Evolutionary conservation across 2,329 filamentous ascomycete species (phyloP), one percentile per base, ranked within the genome.

Genomic region (Colletotrichum tropicale): DNA sequence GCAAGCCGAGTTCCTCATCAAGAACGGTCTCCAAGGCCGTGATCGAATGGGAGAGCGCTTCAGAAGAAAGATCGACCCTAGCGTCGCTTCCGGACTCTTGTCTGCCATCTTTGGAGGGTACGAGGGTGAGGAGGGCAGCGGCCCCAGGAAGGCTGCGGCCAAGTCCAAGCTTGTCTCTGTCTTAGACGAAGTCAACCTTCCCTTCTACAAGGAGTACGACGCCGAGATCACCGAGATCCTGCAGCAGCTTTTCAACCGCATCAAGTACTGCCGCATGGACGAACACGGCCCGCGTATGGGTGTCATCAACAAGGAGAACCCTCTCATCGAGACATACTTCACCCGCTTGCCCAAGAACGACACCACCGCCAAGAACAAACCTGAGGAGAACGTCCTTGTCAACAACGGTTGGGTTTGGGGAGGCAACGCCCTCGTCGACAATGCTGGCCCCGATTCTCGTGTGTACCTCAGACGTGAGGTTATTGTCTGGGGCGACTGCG

Each of bases 391-490:
- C 61, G 95, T 95, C 4, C 87, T 99, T 67, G 96, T 93, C 55
- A 98, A 98, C 85, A 99, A 99, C 82, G 97, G 97, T 58, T 99
- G 97, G 97, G 96, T 99, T 10, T 99, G 97, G 97, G 96, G 95
- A 74, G 96, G 96, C 8, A 98, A 98, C 85, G 96, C 97, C 2
- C 91, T 98, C 85, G 90, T 95, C 58, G 97, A 99, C 86, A 97
- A 98, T 81, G 97, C 97, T 34, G 98, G 98, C 0, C 94, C 96
- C 0, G 89, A 94, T 62, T 98, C 96, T 10, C 93, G 93, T 71
- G 96, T 96, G n/a, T 99, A 99, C 81, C 90, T 99, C n/a, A 92
- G 95, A 68, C 92, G 97, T 79, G 96, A 99, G 84, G 95, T 99
- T 76, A 98, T 99, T 79, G 94, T 98, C 34, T 99, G 97, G 97